Conservation (phyloP, 176 grass and related monocot species). For the Musa acuminata region DNA sequence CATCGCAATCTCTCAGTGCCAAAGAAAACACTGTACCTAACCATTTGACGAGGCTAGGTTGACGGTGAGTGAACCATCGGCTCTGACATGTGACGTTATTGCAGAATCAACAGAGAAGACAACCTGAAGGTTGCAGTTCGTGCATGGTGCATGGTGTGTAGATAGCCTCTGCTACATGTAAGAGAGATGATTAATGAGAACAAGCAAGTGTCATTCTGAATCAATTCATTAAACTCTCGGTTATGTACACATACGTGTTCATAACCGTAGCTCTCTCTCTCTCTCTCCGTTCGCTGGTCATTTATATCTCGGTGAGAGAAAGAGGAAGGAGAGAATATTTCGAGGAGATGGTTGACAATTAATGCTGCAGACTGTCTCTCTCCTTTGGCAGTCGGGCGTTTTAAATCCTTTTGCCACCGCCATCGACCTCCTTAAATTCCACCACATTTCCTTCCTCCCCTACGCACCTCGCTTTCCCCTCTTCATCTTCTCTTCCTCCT, state of each 20-base stretch:
- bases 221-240: too few species aligned
- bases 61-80: too few species aligned
- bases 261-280: too few species aligned
- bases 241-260: too few species aligned
- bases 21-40: too few species aligned
- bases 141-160: too few species aligned
- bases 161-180: neutral
- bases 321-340: neutral
- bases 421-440: constrained; percentile 20
- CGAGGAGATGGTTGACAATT: neutral
- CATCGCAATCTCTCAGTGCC: too few species aligned
- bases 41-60: too few species aligned
- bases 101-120: too few species aligned
- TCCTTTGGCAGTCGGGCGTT: constrained; percentile 30
- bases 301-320: neutral
- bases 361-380: constrained; percentile 25
- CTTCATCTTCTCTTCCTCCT: neutral
- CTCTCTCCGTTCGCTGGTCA: neutral
- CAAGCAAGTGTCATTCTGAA: too few species aligned
- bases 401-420: constrained; percentile 24
- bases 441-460: constrained; percentile 11
- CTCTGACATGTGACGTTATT: too few species aligned
- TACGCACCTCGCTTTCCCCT: neutral
- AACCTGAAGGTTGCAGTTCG: too few species aligned
- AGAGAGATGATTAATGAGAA: neutral